Evolutionary conservation across 768 basidiomycete species (phyloP).

Genomic region (Lactifluus echinatus): DNA sequence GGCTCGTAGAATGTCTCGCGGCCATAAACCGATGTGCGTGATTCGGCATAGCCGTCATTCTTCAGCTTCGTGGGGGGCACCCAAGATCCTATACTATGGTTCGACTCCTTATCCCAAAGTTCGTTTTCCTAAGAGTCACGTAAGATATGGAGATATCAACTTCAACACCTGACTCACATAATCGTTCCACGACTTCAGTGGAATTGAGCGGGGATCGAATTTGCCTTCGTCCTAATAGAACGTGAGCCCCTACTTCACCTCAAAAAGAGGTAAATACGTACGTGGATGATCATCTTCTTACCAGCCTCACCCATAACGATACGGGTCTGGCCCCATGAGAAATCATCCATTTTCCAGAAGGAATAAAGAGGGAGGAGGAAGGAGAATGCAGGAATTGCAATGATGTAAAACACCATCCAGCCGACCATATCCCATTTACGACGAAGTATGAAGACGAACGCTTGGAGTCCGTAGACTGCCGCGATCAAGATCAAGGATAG

Average conservation of each 20-base stretch:
- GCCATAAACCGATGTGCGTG: slow-evolving; percentile 75
- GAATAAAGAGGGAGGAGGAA: slow-evolving; percentile 90
- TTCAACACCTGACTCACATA: slow-evolving; percentile 48
- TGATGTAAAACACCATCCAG: slow-evolving; percentile 94
- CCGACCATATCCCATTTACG: slow-evolving; percentile 99
- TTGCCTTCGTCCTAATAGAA: slow-evolving; percentile 85
- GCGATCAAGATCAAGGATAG: slow-evolving; percentile 88
- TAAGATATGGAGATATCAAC: neutral
- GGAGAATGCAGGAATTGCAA: slow-evolving; percentile 89
- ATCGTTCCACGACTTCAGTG: slow-evolving; percentile 94
- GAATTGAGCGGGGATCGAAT: slow-evolving; percentile 89
- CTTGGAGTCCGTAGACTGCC: slow-evolving; percentile 91
- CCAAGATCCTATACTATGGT: slow-evolving; percentile 92
- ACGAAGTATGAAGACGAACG: slow-evolving; percentile 82
- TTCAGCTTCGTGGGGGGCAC: slow-evolving; percentile 66
- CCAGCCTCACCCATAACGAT: slow-evolving; percentile 89
- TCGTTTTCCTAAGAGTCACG: slow-evolving; percentile 68
- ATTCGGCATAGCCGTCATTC: slow-evolving; percentile 70
- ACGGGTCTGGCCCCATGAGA: slow-evolving; percentile 93
- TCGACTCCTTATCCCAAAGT: slow-evolving; percentile 95
- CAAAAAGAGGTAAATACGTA: slow-evolving; percentile 32
- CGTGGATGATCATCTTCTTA: slow-evolving; percentile 92
- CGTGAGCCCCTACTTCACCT: slow-evolving; percentile 6
- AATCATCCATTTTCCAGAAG: slow-evolving; percentile 98
- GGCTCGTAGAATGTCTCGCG: slow-evolving; percentile 81